Conservation (phyloP, 169 alveolate genomes). For the Plasmodium inui region DNA sequence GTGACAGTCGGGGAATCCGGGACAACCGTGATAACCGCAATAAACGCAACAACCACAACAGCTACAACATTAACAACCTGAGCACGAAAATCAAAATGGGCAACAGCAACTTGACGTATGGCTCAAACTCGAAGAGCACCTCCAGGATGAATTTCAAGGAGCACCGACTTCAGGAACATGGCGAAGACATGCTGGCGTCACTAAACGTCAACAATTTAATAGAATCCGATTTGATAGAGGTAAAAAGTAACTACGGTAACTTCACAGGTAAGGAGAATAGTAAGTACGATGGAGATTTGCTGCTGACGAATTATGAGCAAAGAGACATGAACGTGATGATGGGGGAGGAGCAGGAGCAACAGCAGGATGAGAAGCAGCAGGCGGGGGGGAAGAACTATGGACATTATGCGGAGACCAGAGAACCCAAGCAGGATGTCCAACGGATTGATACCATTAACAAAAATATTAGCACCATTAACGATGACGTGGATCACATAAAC, state of each 20-base stretch:
- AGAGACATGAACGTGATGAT: not conserved
- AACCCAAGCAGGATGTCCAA: slow-evolving; percentile 6
- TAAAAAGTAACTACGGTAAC: slow-evolving; percentile 42
- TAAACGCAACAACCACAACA: slow-evolving; percentile 17
- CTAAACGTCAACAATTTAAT: slow-evolving; percentile 70
- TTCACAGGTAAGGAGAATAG: not conserved
- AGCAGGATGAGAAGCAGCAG: too few species aligned
- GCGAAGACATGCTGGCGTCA: slow-evolving; percentile 17
- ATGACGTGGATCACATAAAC: slow-evolving; percentile 70
- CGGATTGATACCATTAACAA: slow-evolving; percentile 51
- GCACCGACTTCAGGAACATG: slow-evolving; percentile 10
- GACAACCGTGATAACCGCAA: not conserved
- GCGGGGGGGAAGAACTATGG: not conserved
- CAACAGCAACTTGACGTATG: slow-evolving; percentile 45
- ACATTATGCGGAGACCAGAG: not conserved
- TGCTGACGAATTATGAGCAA: slow-evolving; percentile 9
- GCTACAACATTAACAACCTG: slow-evolving; percentile 50
- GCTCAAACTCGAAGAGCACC: not conserved
- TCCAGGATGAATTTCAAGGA: slow-evolving; percentile 29
- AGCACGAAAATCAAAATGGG: slow-evolving; percentile 69
- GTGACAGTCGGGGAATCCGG: not conserved
- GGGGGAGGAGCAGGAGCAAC: not conserved
- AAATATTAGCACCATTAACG: slow-evolving; percentile 58
- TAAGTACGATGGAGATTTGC: not conserved
- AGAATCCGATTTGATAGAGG: slow-evolving; percentile 62